Evolutionary conservation across 495 filamentous ascomycete genomes (phyloP), one percentile per base, ranked within the genome.

Genomic region (Penicillium manginii): DNA sequence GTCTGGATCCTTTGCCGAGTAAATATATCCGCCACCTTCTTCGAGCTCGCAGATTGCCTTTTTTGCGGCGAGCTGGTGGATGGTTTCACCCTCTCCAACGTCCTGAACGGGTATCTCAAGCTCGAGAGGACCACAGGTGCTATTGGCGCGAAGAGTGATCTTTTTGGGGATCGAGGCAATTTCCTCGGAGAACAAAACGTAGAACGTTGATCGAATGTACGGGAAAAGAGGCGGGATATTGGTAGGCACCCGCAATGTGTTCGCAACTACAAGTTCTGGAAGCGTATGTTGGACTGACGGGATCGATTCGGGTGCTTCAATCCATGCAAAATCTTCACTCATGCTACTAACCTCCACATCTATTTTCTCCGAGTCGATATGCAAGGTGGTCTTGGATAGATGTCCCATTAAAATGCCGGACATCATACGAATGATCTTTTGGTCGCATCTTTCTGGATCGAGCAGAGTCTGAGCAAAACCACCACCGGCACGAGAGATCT

Each of bases 401-500:
- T 49, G 55, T 2, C 55, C 40, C 40, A 50, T 58, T 21, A 62
- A 39, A 32, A 52, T 52, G 15, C 60, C 60, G 40, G 58, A 58
- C 26, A 62, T 18, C 60, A 62, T 62, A 1, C 55, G 39, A 14
- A 62, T 22, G 4, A 62, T 47, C 11, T 43, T 52, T 5, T 51
- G 51, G 18, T 62, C 55, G 1, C 55, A n/a, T 9, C 55, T 55
- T 17, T 62, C 55, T 8, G 52, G 51, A 0, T 58, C 23, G 2
- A 62, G 37, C 1, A 62, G 39, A 12, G 60, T 39, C 21, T 62
- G 60, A 14, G 60, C 48, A 14, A 62, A 62, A 1, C 55, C 60
- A 15, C 46, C 40, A 11, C 60, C 60, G 6, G 55, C 60, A 33
- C 55, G 47, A 1, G 60, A 47, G 12, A 62, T 49, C 9, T 55